Base-by-base conservation (phyloP, 306 rosid species). In the Castanea sativa region DNA sequence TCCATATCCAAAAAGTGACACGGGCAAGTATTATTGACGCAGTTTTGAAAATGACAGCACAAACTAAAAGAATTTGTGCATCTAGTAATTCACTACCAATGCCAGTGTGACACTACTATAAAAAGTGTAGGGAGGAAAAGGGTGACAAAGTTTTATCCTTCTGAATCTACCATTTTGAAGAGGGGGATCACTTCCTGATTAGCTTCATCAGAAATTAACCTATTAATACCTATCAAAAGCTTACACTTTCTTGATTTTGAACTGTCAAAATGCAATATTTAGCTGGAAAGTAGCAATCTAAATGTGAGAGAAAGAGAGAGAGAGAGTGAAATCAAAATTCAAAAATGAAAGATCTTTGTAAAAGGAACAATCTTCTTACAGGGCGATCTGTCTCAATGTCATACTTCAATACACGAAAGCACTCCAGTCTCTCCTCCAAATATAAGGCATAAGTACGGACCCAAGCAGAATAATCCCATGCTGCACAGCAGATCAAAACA, bases 381-480 rank as follows among this genome's bases (percentile, higher is more conserved):
- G 97, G 87, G 63, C 89, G 98, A 79, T 96, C 99, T 35, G 89
- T 92, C 87, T 96, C 99, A 41, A 93, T 71, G 64, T 96, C 98
- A 84, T 90, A 96, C 91, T 91, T 93, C 82, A 93, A 76, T 75
- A 96, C 98, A 75, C 99, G 96, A 75, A 92, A 96, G 73, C 99
- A 96, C 84, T 96, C 99, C 84, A 96, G 78, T 78, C 98, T 89
- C 91, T 96, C 99, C 97, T 96, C 99, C 94, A 96, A 85, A 88
- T 89, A 96, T 72, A 96, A 88, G 49, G 99, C 99, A 85, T 96
- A 96, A 45, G 94, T 75, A 49, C 98, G 99, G 25, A 96, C 97
- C 99, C 98, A 96, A 73, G 87, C 86, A 67, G 99, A 96, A 86
- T 90, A 96, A 82, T 93, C 98, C 99, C 99, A 96, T 61, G 99